phyloP scores from a whole-genome alignment of 371 early-diverging fungal species.

The Mucor irregularis region DNA sequence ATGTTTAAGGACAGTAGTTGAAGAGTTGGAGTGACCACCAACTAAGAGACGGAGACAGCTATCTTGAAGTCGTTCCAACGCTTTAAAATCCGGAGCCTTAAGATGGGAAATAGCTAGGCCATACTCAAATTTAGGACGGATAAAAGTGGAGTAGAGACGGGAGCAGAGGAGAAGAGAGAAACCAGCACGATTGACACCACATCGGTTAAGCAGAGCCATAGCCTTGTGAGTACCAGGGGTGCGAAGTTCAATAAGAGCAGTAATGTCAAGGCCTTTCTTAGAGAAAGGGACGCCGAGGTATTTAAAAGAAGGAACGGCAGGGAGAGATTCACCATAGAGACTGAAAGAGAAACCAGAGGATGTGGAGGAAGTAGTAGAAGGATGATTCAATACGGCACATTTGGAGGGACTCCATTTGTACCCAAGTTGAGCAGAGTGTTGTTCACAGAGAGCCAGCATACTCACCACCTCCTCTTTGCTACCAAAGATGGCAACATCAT shows the following conservation, averaged over 20 bases:
- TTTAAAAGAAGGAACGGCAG: neutral
- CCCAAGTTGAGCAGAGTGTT: slow-evolving; percentile 21
- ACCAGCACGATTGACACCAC: neutral
- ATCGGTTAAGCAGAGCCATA: neutral
- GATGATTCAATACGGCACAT: slow-evolving; percentile 19
- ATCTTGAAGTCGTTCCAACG: slow-evolving; percentile 3
- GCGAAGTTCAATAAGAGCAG: neutral
- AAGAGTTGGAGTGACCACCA: neutral
- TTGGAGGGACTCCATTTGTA: slow-evolving; percentile 32
- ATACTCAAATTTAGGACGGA: slow-evolving; percentile 4
- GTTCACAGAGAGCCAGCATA: slow-evolving; percentile 15
- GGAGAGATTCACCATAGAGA: neutral
- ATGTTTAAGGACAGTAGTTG: neutral
- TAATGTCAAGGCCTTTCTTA: neutral
- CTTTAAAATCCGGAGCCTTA: neutral
- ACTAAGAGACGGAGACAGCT: slow-evolving; percentile 3
- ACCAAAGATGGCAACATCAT: slow-evolving; percentile 34
- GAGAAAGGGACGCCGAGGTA: neutral
- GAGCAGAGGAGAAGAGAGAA: neutral
- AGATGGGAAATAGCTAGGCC: neutral
- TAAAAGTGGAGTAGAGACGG: slow-evolving; percentile 6
- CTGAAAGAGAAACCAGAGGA: neutral
- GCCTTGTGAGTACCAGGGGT: neutral
- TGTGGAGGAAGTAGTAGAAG: neutral
- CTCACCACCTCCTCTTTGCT: neutral